These are phyloP conservation scores for Yamadazyma sp. DNA, from an alignment of 805 yeast species.

Conservation along the genomic window DNA sequence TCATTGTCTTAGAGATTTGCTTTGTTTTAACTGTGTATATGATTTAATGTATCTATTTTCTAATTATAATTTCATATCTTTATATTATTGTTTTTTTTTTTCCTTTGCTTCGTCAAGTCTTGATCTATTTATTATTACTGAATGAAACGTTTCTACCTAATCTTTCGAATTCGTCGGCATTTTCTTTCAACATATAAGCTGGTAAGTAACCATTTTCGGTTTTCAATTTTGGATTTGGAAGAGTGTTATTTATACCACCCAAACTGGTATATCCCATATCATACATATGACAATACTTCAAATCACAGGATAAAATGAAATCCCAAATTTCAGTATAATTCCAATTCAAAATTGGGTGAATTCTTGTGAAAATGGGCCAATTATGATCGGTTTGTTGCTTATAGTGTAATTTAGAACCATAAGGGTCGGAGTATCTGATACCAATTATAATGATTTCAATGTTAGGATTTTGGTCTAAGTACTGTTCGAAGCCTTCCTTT, in stretches of 20 bases:
- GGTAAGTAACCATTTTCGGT: slow-evolving; percentile 37
- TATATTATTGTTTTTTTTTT: neutral
- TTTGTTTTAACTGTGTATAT: neutral
- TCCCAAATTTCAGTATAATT: slow-evolving; percentile 81
- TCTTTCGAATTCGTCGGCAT: slow-evolving; percentile 56
- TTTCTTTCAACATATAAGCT: slow-evolving; percentile 58
- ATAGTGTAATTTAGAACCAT: slow-evolving; percentile 53
- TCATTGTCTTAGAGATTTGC: slow-evolving; percentile 5
- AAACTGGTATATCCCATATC: slow-evolving; percentile 85
- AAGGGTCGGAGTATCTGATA: slow-evolving; percentile 84
- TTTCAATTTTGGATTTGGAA: slow-evolving; percentile 59
- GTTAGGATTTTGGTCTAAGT: slow-evolving; percentile 48
- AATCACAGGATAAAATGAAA: slow-evolving; percentile 57
- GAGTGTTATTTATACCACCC: slow-evolving; percentile 74
- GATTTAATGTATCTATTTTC: neutral
- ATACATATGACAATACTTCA: slow-evolving; percentile 73
- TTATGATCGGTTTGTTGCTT: slow-evolving; percentile 80
- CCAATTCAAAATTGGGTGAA: slow-evolving; percentile 92
- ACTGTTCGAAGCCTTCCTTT: slow-evolving; percentile 68
- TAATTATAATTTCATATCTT: neutral
- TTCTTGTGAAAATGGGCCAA: slow-evolving; percentile 85
- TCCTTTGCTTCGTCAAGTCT: neutral
- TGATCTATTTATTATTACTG: neutral
- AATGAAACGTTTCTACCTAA: slow-evolving; percentile 28
- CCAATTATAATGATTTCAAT: slow-evolving; percentile 84